phyloP scores from a whole-genome alignment of 2,329 filamentous ascomycete species.

The Fusarium hostae region DNA sequence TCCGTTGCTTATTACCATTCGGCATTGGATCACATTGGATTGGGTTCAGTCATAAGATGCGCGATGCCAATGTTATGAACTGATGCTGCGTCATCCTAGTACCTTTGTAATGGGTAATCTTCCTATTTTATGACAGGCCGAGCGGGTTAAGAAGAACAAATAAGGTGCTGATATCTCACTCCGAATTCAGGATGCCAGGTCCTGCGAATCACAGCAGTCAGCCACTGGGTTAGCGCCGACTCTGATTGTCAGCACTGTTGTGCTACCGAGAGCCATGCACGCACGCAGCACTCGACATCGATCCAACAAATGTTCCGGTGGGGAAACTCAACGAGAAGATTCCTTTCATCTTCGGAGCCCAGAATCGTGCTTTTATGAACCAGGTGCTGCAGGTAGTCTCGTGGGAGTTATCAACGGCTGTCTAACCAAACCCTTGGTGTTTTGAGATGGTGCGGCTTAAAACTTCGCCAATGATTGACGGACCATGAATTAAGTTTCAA shows the following conservation, averaged over 20 bases:
- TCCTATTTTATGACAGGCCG: too few relatives aligned
- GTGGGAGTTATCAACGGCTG: neutral
- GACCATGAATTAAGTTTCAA: neutral
- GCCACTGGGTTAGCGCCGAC: too few relatives aligned
- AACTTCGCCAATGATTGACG: accelerated
- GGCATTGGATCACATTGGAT: accelerated
- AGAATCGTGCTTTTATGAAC: neutral
- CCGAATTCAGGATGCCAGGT: accelerated
- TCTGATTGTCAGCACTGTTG: neutral
- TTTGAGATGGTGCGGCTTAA: neutral
- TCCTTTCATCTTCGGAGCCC: too few relatives aligned
- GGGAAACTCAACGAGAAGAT: neutral
- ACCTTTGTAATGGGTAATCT: too few relatives aligned
- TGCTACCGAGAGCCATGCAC: neutral
- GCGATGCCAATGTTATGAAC: too few relatives aligned
- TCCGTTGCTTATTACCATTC: neutral
- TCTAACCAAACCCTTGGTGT: accelerated
- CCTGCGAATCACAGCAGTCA: neutral
- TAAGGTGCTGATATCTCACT: neutral
- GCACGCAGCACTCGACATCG: too few relatives aligned
- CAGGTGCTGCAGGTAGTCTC: neutral
- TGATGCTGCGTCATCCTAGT: too few relatives aligned
- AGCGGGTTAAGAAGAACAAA: neutral
- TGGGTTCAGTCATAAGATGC: too few relatives aligned
- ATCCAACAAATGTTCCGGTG: neutral